phyloP scores from a whole-genome alignment of 2,329 filamentous ascomycete species.

The Penicillium oxalicum region DNA sequence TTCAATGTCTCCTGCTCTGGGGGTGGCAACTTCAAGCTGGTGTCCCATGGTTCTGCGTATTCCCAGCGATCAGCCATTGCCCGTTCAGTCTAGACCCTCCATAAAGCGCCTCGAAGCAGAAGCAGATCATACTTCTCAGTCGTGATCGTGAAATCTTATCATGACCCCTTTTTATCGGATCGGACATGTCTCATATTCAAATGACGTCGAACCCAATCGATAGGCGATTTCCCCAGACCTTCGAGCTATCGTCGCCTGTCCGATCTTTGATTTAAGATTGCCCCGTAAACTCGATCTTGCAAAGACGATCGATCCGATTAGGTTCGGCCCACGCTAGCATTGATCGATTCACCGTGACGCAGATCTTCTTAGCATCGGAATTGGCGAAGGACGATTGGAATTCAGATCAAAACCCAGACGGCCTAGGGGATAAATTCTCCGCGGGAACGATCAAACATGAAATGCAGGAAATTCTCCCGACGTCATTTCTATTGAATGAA shows the following conservation, averaged over 20 bases:
- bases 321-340: slow-evolving; percentile 36
- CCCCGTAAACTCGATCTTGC: slow-evolving; percentile 22
- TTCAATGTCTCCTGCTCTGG: slow-evolving; percentile 2
- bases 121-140: too few species aligned
- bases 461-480: background rate
- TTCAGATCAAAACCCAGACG: too few species aligned
- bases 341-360: too few species aligned
- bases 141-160: too few species aligned
- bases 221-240: slow-evolving; percentile 9
- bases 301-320: slow-evolving; percentile 50
- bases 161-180: too few species aligned
- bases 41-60: slow-evolving; percentile 4
- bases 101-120: background rate
- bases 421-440: too few species aligned
- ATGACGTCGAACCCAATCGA: too few species aligned
- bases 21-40: slow-evolving; percentile 7
- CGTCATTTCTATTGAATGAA: background rate
- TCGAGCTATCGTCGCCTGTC: slow-evolving; percentile 43
- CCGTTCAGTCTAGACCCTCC: slow-evolving; percentile 1
- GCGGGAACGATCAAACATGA: too few species aligned
- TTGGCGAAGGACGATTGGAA: too few species aligned
- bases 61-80: background rate
- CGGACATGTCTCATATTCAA: too few species aligned
- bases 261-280: too few species aligned
- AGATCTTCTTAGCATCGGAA: too few species aligned